Percentiles rank a stretch among this genome's conserved stretches.
phyloP scores from a whole-genome alignment of 2,329 filamentous ascomycete species.

The Pseudogymnoascus sp. region DNA sequence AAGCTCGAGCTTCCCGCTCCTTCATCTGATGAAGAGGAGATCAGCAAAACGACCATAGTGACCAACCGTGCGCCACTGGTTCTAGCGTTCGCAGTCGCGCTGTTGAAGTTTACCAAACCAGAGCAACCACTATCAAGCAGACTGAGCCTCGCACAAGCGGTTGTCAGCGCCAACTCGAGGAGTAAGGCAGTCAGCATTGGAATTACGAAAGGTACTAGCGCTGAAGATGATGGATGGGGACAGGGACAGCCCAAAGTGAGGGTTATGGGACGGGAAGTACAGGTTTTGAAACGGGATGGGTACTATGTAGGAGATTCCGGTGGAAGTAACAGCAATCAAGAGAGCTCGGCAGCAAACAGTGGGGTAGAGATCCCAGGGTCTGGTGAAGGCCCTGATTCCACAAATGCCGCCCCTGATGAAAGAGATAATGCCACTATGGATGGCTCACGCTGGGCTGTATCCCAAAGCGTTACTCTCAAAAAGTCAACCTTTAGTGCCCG shows the following conservation, averaged over 20 bases:
- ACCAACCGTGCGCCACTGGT: slow-evolving; percentile 81
- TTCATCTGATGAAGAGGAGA: slow-evolving; percentile 50
- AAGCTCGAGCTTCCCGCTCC: slow-evolving; percentile 54
- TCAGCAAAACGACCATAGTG: slow-evolving; percentile 52
- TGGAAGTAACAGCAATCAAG: not conserved
- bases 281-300: slow-evolving; percentile 70
- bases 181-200: slow-evolving; percentile 72
- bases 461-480: slow-evolving; percentile 46
- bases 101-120: slow-evolving; percentile 76
- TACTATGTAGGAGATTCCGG: slow-evolving; percentile 48
- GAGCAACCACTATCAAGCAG: slow-evolving; percentile 80
- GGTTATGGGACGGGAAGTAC: slow-evolving; percentile 67
- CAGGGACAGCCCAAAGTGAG: slow-evolving; percentile 64
- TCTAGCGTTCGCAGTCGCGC: slow-evolving; percentile 68
- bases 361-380: not conserved
- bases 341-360: slow-evolving; percentile 7
- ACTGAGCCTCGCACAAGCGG: slow-evolving; percentile 74
- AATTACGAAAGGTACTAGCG: slow-evolving; percentile 56
- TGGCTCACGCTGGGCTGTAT: slow-evolving; percentile 42
- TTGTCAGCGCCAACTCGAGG: slow-evolving; percentile 74
- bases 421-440: not conserved
- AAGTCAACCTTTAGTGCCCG: slow-evolving; percentile 54
- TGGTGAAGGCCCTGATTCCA: not conserved
- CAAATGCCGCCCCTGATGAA: slow-evolving; percentile 11
- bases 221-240: slow-evolving; percentile 66